phyloP scores from a whole-genome alignment of 73 alveolate species.

The Blepharisma stoltei region DNA sequence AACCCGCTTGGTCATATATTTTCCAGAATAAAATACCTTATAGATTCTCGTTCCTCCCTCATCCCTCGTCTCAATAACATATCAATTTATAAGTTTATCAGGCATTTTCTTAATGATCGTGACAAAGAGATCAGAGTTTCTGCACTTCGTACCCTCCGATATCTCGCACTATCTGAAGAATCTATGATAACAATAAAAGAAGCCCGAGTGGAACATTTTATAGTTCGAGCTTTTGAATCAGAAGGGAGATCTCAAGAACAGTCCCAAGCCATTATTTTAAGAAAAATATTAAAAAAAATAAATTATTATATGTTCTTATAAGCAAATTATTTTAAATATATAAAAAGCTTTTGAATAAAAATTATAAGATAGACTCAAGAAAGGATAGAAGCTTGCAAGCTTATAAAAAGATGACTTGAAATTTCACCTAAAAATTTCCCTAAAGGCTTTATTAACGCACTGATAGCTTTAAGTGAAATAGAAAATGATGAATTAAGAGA shows the following conservation, averaged over 20 bases:
- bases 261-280: too few species aligned
- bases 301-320: too few species aligned
- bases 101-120: background rate
- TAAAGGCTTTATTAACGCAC: background rate
- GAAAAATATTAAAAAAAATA: too few species aligned
- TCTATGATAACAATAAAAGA: background rate
- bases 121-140: background rate
- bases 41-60: background rate
- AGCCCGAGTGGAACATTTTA: background rate
- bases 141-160: background rate
- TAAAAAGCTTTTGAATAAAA: too few species aligned
- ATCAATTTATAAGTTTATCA: background rate
- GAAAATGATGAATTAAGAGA: slow-evolving; percentile 32
- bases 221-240: slow-evolving; percentile 4
- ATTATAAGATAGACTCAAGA: too few species aligned
- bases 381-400: slow-evolving; percentile 28
- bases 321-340: too few species aligned
- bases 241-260: slow-evolving; percentile 12
- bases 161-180: background rate
- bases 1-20: too few species aligned
- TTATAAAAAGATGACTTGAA: slow-evolving; percentile 25
- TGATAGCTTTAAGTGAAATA: background rate
- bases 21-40: background rate
- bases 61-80: background rate
- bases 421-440: slow-evolving; percentile 23